Base-by-base conservation (phyloP, 2,329 filamentous ascomycete genomes). In the Davidsoniella australis region DNA sequence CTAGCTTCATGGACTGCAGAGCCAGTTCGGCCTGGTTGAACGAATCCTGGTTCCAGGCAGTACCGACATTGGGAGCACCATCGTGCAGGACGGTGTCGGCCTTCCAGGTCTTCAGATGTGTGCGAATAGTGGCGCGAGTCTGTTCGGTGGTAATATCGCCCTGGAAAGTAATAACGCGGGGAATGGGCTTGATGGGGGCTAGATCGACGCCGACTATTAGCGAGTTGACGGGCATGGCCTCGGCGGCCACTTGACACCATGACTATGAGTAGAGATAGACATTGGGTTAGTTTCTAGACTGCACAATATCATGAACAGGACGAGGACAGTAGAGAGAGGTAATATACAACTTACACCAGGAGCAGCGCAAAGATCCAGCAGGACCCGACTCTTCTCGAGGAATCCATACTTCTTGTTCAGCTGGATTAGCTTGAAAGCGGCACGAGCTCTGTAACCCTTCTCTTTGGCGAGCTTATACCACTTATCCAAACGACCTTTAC, bases 361-460 rank as follows among this genome's bases (percentile, higher is more conserved):
- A 17, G 91, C 91, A 56, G 91, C 91, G 68, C 91, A 98, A 62
- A 98, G 82, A 80, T 98, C 93, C 63, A 98, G 73, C 54, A 95
- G 71, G 59, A 96, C 91, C 70, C 85, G 94, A 67, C 86, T 93
- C 72, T 93, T 89, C 66, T 96, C 87, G 58, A 98, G 71, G 66
- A 98, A 98, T 57, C 86, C 85, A 82, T 94, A 98, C 64, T 95
- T 96, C 68, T 96, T 95, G 70, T 98, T 98, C 59, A 98, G 71
- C 65, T 98, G 89, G 57, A 98, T 89, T 58, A 98, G 69, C 69
- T 98, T 98, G 75, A 96, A 96, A 50, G 91, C 88, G 58, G 91
- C 88, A 74, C 91, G 78, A 54, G 91, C 89, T 60, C 91, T 76
- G 63, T 95, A 98, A 55, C 91, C 91, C 66, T 95, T 96, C 65